Base-by-base conservation (phyloP, 1,284 basidiomycete species). In the Tetrapyrgos nigripes region DNA sequence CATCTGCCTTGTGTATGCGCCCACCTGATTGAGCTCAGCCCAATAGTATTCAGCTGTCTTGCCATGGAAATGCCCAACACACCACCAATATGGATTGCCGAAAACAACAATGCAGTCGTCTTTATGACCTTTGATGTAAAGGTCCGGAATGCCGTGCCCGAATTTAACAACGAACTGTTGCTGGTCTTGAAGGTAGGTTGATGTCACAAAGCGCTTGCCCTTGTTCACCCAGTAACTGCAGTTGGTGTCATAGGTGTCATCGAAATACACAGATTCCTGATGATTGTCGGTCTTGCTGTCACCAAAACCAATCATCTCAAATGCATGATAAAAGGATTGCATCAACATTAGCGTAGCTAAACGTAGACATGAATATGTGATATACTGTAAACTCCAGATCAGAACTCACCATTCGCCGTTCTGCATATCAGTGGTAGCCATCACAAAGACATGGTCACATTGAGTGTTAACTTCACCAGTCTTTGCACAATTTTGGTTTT, bases 1-100 rank as follows among this genome's bases (percentile, higher is more conserved):
- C 55, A 57, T 57, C 33, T 57, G 55, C 19, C 55, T 28, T 19
- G 55, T 50, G 21, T 33, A 50, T 27, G 19, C 55, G 19, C 47
- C 48, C 9, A 48, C 48, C 35, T 50, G 31, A 23, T 57, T 57
- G 21, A 50, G 29, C 19, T 37, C 47, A 6, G 26, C 47, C 55
- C 55, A 57, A 13, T 28, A 37, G 4, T 31, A 35, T 23, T 57
- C 55, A 8, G 44, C 49, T 10, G 35, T 37, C 27, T 57, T 37
- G 3, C 55, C 49, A 24, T 50, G 33, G 14, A 40, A 35, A 21
- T 43, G n/a, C 4, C 29, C 55, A 28, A 50, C 27, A 24, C 35
- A 50, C 37, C 49, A 43, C n/a, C 37, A 27, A 21, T 57, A 52
- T 17, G 48, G 48, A 19, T 26, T 24, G 13, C 44, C 33, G 33